Evolutionary conservation across 106 monocot genomes (phyloP).

Genomic region (Xerophyta viscosa): DNA sequence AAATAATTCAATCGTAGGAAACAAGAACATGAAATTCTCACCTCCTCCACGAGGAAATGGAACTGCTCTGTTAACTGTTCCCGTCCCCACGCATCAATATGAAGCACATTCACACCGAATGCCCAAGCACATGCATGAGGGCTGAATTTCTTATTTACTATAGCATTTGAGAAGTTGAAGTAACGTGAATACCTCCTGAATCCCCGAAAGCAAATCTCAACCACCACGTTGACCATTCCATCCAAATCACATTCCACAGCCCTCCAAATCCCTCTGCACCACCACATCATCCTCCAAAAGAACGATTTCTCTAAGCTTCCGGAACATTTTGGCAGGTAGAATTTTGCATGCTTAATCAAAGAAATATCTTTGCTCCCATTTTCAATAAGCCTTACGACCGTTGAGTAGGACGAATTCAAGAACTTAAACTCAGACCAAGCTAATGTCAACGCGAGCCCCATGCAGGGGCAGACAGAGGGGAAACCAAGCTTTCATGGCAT

Average conservation of each 20-base stretch:
- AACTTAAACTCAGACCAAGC: slow-evolving; percentile 52
- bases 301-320: slow-evolving; percentile 50
- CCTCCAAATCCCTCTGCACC: slow-evolving; percentile 71
- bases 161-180: slow-evolving; percentile 68
- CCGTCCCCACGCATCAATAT: slow-evolving; percentile 86
- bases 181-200: slow-evolving; percentile 62
- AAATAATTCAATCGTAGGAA: no score
- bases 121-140: slow-evolving; percentile 84
- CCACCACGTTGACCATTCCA: slow-evolving; percentile 79
- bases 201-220: slow-evolving; percentile 83
- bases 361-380: slow-evolving; percentile 29
- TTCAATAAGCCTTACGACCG: slow-evolving; percentile 33
- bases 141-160: slow-evolving; percentile 42
- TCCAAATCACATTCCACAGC: slow-evolving; percentile 65
- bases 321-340: slow-evolving; percentile 89
- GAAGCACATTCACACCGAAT: slow-evolving; percentile 83
- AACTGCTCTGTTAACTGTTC: slow-evolving; percentile 68
- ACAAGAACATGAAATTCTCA: slow-evolving; percentile 15
- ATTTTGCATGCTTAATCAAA: slow-evolving; percentile 60
- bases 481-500: slow-evolving; percentile 92
- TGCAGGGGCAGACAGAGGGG: slow-evolving; percentile 35
- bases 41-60: slow-evolving; percentile 64
- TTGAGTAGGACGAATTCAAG: slow-evolving; percentile 45
- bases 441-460: slow-evolving; percentile 55
- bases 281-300: slow-evolving; percentile 91